Evolutionary conservation across 2,329 filamentous ascomycete genomes (phyloP), one percentile per base, ranked within the genome.

Genomic region (Pleoardoris graminearum): DNA sequence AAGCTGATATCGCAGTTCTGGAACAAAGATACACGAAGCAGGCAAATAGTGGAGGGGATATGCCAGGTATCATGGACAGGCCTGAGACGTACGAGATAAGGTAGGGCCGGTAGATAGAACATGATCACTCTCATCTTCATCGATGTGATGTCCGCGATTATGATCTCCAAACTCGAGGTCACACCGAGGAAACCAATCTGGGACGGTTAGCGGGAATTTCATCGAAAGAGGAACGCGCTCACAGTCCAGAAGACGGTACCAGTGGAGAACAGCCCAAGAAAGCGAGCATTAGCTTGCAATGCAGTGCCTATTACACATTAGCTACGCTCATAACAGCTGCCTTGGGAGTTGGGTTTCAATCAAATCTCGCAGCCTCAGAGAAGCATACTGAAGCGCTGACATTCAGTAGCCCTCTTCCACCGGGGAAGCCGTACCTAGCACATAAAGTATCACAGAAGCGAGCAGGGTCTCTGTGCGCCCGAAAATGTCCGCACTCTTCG

Each of bases 401-500:
- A n/a, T n/a, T n/a, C n/a, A n/a, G n/a, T n/a, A n/a, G n/a, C 27
- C 27, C 27, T 7, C 27, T 7, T 30, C 27, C 6, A 12, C 27
- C 27, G 7, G 12, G 27, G n/a, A n/a, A 19, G 11, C 17, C 29
- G 33, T 22, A 35, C 42, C 42, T 35, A 35, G 17, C n/a, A 35
- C 29, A 25, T 45, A 45, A 10, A 19, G 35, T 7, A 25, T 19
- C 10, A 35, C 29, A 23, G 29, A 35, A 7, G 29, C 29, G 10
- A 45, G 14, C 12, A 45, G 42, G 5, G 42, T 45, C 12, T 35
- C 29, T 7, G 42, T 27, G 11, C 42, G 42, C 6, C 42, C 42
- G 23, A 35, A 35, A 14, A 45, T 17, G 23, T 45, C 42, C 19
- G 42, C 42, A 12, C 42, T 45, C 42, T 45, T 45, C 19, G 42